phyloP scores from a whole-genome alignment of 208 protist species.

The Trypanosoma brucei region DNA sequence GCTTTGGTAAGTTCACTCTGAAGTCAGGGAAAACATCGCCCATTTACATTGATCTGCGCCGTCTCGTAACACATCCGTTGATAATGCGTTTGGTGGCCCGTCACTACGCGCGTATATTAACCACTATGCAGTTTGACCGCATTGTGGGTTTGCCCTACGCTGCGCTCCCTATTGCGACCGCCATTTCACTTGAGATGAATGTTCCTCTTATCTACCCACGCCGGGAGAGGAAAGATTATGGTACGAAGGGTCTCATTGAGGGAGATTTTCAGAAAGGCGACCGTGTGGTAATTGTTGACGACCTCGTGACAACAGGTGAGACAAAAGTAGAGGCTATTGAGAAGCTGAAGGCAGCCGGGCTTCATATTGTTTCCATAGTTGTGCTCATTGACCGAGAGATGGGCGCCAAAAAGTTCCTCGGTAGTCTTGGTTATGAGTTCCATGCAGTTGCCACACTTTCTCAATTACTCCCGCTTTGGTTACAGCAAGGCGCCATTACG shows the following conservation, averaged over 20 bases:
- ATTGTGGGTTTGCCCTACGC: constrained; percentile 93
- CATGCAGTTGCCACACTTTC: constrained; percentile 77
- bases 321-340: constrained; percentile 94
- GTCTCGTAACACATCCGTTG: constrained; percentile 82
- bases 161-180: constrained; percentile 92
- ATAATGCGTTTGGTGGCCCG: constrained; percentile 78
- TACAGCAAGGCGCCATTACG: constrained; percentile 50
- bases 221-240: constrained; percentile 93
- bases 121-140: constrained; percentile 69
- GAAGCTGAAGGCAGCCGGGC: constrained; percentile 74
- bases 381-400: constrained; percentile 95
- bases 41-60: constrained; percentile 95
- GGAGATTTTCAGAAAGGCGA: constrained; percentile 91
- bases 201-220: constrained; percentile 88
- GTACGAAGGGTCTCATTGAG: constrained; percentile 93
- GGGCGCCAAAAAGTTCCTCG: constrained; percentile 87
- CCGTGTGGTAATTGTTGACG: constrained; percentile 91
- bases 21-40: constrained; percentile 94
- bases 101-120: constrained; percentile 69
- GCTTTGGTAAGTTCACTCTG: constrained; percentile 94
- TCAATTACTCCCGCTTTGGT: constrained; percentile 75
- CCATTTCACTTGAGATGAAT: constrained; percentile 88
- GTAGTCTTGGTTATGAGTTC: constrained; percentile 80
- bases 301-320: constrained; percentile 94
- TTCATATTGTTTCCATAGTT: constrained; percentile 88